A percentile compares a stretch with the other conserved stretches of the same genome.
Evolutionary conservation across 169 alveolate genomes (phyloP).

Genomic region (Babesia bigemina): DNA sequence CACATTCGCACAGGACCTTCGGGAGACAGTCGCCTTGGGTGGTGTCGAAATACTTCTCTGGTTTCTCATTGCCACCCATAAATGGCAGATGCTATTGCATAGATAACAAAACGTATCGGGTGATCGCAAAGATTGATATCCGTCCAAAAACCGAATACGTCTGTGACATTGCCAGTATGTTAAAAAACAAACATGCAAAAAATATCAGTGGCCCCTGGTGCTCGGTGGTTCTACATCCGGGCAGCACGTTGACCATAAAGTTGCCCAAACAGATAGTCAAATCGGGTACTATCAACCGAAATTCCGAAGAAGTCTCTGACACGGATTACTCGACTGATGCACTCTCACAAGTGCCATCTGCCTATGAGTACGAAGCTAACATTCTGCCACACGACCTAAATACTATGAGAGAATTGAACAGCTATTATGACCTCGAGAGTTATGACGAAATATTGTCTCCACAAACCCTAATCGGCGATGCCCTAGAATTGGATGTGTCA

Average conservation of each 20-base stretch:
- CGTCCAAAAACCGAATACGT: not conserved
- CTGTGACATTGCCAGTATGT: not conserved
- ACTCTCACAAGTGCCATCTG: not conserved
- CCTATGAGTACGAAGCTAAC: not conserved
- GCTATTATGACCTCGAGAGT: too few relatives aligned
- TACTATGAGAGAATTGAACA: not conserved
- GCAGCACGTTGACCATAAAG: conserved; percentile 11
- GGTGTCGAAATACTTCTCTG: not conserved
- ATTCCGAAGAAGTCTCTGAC: not conserved
- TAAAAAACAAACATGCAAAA: not conserved
- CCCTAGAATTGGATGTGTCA: conserved; percentile 4
- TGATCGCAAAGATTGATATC: conserved; percentile 9
- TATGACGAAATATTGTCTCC: not conserved
- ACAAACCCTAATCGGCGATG: not conserved
- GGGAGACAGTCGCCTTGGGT: not conserved
- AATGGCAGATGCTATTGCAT: not conserved
- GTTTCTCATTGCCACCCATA: not conserved
- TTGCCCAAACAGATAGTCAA: not conserved
- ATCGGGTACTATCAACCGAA: not conserved
- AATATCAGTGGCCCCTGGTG: conserved; percentile 4
- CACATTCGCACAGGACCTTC: not conserved
- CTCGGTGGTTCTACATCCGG: conserved; percentile 8
- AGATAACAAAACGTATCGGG: not conserved
- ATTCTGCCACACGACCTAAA: not conserved
- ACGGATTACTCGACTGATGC: not conserved